These are phyloP conservation scores for Daedalea quercina DNA, from an alignment of 768 basidiomycete species.

Conservation along the genomic window DNA sequence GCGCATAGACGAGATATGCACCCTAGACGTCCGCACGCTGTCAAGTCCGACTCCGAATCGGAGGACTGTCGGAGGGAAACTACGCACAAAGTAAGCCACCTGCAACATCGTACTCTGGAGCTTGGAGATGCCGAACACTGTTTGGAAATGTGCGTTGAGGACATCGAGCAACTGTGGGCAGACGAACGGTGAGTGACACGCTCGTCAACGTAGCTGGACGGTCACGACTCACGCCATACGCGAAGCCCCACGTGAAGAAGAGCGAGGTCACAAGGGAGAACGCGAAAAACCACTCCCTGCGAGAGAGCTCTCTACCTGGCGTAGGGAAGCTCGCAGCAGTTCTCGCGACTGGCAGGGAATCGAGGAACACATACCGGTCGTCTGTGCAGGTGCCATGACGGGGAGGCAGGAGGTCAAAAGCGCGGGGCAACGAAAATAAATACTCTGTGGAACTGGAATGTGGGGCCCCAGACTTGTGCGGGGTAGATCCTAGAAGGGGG, in stretches of 20 bases:
- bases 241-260: constrained; percentile 76
- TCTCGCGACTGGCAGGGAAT: neutral
- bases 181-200: constrained; percentile 11
- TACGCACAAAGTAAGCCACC: constrained; percentile 57
- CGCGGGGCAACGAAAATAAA: constrained; percentile 10
- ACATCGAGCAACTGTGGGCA: constrained; percentile 52
- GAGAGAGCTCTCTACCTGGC: constrained; percentile 37
- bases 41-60: no score
- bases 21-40: constrained; percentile 40
- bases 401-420: constrained; percentile 6
- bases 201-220: neutral
- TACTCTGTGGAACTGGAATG: constrained; percentile 9
- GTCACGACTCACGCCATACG: constrained; percentile 47
- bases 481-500: neutral
- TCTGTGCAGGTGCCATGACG: constrained; percentile 32
- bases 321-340: neutral
- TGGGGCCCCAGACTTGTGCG: constrained; percentile 10
- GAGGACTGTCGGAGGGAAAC: no score
- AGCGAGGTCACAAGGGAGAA: constrained; percentile 67
- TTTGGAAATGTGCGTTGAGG: constrained; percentile 69
- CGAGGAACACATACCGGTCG: constrained; percentile 29
- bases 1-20: constrained; percentile 56
- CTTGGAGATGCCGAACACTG: constrained; percentile 58
- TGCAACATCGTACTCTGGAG: constrained; percentile 71
- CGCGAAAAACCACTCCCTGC: constrained; percentile 44